Base-by-base conservation (phyloP, 169 alveolate genomes). In the Plasmodium billcollinsi region DNA sequence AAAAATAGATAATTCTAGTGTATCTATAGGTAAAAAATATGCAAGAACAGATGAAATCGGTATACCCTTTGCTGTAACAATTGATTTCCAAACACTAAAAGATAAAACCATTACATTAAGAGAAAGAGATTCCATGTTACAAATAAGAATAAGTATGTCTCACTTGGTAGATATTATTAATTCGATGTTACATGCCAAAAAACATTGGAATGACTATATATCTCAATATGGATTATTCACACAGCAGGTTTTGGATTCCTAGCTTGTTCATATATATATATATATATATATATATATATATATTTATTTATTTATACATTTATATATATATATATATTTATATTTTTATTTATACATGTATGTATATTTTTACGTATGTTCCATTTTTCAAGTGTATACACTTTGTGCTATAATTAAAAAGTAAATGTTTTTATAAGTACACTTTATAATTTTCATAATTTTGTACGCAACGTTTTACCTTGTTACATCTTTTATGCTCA, bases 41-140 rank as follows among this genome's bases (percentile, higher is more conserved):
- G 99, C 99, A 1, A 93, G 99, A 74, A 97, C 99, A 65, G 99
- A 99, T 75, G 99, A 99, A 94, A 95, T 98, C 11, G 99, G 99
- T 3, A 97, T 98, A 50, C 99, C 99, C 14, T 99, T 97, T 94
- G 99, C 99, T 33, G 94, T 98, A 62, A 99, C 99, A 20, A 96
- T 99, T 14, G 99, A 99, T 93, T 96, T 97, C 93, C 98, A 98
- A 74, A 96, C 99, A 29, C 54, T 96, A 7, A 91, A 95, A 49
- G 99, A 98, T 83, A 93, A 97, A 26, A 95, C 99, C 5, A 99
- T 98, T 26, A 98, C 99, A 12, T 88, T 99, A 18, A 94, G 99
- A 88, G 99, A 98, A 73, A 80, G 99, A 50, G 97, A 95, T 76
- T 94, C 99, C 6, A 98, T 97, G 98, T 93, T 96, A 61, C 99